A percentile compares a stretch with the other conserved stretches of the same genome.
Evolutionary conservation across 2,329 filamentous ascomycete genomes (phyloP).

Genomic region (Sporothrix globosa): DNA sequence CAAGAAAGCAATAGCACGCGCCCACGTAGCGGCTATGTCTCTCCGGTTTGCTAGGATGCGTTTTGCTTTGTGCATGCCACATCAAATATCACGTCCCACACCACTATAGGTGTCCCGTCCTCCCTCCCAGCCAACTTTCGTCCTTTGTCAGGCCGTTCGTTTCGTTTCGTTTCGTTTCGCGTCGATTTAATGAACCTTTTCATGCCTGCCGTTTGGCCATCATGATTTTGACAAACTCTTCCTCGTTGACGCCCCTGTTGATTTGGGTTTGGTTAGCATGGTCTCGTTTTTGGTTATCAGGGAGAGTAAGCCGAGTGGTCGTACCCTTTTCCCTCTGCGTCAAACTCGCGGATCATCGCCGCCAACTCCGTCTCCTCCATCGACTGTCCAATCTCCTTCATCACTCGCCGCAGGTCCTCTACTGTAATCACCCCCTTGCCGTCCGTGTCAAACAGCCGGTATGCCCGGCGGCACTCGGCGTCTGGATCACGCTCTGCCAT

Average conservation of each 20-base stretch:
- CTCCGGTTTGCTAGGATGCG: not conserved
- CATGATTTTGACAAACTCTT: conserved; percentile 70
- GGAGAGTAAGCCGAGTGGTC: not conserved
- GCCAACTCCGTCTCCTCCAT: conserved; percentile 89
- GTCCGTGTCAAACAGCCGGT: conserved; percentile 89
- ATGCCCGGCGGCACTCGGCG: conserved; percentile 89
- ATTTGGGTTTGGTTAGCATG: not conserved
- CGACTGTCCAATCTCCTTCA: conserved; percentile 87
- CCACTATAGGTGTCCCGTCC: not conserved
- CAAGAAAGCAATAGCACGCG: not conserved
- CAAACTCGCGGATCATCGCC: conserved; percentile 98
- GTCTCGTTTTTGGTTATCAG: not conserved
- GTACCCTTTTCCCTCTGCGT: conserved; percentile 82
- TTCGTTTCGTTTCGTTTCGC: no score
- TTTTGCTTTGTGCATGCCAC: conserved; percentile 15
- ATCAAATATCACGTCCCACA: not conserved
- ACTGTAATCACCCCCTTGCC: conserved; percentile 89
- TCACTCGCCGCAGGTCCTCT: conserved; percentile 83
- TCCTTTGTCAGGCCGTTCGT: not conserved
- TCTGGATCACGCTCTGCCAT: conserved; percentile 82
- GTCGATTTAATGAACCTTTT: not conserved
- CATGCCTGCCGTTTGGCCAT: conserved; percentile 44
- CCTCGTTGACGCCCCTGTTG: conserved; percentile 61
- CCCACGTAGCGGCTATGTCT: conserved; percentile 3
- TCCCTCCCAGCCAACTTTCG: not conserved